Percentiles rank a stretch among this genome's conserved stretches.
Conservation (phyloP, 352 stramenopile genomes). For the Elongisporangium undulatum region DNA sequence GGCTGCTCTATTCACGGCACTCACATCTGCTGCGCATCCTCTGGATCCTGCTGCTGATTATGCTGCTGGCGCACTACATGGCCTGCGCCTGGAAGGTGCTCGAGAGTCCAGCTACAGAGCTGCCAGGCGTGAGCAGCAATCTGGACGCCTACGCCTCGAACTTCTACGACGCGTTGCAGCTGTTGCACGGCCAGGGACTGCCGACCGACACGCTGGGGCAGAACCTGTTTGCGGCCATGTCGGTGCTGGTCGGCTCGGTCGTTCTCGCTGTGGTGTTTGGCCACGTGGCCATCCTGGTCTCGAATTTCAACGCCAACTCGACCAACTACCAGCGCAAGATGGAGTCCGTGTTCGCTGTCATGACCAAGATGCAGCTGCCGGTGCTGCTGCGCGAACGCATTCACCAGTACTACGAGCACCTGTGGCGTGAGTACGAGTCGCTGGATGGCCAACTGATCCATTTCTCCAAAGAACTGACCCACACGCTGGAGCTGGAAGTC, state of each 20-base stretch:
- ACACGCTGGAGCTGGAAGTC: conserved; percentile 53
- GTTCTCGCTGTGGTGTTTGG: conserved; percentile 59
- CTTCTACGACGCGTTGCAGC: conserved; percentile 45
- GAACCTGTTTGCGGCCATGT: conserved; percentile 35
- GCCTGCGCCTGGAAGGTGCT: conserved; percentile 51
- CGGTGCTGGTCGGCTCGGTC: conserved; percentile 44
- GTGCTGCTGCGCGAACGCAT: conserved; percentile 47
- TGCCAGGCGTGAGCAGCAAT: background rate
- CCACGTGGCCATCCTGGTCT: conserved; percentile 52
- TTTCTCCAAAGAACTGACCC: conserved; percentile 45
- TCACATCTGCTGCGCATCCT: conserved; percentile 34
- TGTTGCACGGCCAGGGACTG: conserved; percentile 56
- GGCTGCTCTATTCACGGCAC: conserved; percentile 35
- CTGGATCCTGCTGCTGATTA: conserved; percentile 26
- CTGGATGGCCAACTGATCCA: conserved; percentile 44
- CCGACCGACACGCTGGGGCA: conserved; percentile 16
- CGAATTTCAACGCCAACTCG: conserved; percentile 49
- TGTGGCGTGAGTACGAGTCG: conserved; percentile 64
- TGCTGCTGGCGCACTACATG: conserved; percentile 42
- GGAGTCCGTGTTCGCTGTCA: conserved; percentile 52
- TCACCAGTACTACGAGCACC: conserved; percentile 59
- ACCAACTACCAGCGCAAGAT: conserved; percentile 66
- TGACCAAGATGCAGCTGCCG: conserved; percentile 49
- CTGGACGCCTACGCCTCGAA: conserved; percentile 20
- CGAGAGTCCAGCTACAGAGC: conserved; percentile 1